These are phyloP conservation scores for Leishmania tarentolae DNA, from an alignment of 208 protist species.

Conservation along the genomic window DNA sequence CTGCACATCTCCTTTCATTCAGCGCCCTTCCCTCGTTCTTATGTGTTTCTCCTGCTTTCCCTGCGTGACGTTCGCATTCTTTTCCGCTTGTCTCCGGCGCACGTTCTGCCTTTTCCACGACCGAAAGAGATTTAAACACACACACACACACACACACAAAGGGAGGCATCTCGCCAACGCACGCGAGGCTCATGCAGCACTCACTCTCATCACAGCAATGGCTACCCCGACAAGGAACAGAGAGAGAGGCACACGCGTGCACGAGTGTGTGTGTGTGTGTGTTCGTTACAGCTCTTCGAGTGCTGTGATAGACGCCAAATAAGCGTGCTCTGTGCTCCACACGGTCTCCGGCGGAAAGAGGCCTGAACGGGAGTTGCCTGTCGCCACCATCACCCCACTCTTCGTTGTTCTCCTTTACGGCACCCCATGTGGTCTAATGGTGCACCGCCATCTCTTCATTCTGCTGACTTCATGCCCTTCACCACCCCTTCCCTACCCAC, in stretches of 20 bases:
- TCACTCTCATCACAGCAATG: neutral
- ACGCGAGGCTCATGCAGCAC: too few species aligned
- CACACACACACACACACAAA: too few species aligned
- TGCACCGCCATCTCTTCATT: neutral
- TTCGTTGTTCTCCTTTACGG: neutral
- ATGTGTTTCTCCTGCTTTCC: neutral
- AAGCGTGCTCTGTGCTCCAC: neutral
- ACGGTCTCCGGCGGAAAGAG: neutral
- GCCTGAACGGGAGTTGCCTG: neutral
- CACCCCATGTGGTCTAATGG: neutral
- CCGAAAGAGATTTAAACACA: too few species aligned
- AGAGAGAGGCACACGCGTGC: neutral
- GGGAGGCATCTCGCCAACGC: too few species aligned
- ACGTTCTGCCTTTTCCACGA: neutral
- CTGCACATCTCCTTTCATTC: neutral
- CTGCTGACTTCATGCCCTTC: neutral
- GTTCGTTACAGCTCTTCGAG: neutral
- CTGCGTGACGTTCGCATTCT: neutral
- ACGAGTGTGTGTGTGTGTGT: neutral
- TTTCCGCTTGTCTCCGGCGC: neutral
- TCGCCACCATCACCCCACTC: neutral
- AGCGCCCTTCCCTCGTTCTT: neutral
- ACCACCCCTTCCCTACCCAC: too few species aligned
- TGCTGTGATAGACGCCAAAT: neutral
- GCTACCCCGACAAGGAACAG: neutral